A percentile compares a stretch with the other conserved stretches of the same genome.
phyloP scores from a whole-genome alignment of 2,329 filamentous ascomycete genomes.

The Fusarium sterilihyphosum region DNA sequence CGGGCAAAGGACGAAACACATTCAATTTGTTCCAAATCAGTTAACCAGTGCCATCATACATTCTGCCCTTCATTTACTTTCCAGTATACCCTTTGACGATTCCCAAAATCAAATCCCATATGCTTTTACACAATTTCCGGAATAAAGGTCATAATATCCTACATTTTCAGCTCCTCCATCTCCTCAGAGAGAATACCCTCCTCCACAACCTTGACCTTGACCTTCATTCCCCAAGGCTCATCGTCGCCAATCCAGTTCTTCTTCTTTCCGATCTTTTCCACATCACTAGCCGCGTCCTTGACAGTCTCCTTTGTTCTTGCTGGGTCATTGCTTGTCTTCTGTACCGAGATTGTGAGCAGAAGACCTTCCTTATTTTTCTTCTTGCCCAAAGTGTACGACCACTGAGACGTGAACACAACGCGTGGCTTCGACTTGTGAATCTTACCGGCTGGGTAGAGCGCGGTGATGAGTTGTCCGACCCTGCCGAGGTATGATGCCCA shows the following conservation, averaged over 20 bases:
- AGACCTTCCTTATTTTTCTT: constrained; percentile 52
- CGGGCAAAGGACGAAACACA: neutral
- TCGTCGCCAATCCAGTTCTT: constrained; percentile 61
- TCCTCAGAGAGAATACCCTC: constrained; percentile 43
- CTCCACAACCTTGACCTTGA: constrained; percentile 48
- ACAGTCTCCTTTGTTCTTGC: constrained; percentile 53
- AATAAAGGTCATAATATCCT: too few relatives aligned
- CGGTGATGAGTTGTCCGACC: constrained; percentile 66
- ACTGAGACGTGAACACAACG: constrained; percentile 53
- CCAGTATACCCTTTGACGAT: neutral
- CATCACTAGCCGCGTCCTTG: constrained; percentile 51
- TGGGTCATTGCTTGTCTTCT: constrained; percentile 49
- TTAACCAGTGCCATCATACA: neutral
- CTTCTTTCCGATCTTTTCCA: constrained; percentile 68
- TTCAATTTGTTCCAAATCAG: neutral
- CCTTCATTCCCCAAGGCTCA: constrained; percentile 52
- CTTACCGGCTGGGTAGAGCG: constrained; percentile 69
- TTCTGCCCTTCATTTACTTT: neutral
- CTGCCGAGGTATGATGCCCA: constrained; percentile 73
- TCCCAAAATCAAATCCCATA: neutral
- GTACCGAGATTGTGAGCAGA: constrained; percentile 55
- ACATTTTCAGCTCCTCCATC: neutral
- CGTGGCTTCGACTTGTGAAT: constrained; percentile 51
- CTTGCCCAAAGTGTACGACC: constrained; percentile 54
- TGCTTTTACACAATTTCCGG: neutral